Conservation (phyloP, 1,139 yeast genomes). For the Blastobotrys arbuscula region DNA sequence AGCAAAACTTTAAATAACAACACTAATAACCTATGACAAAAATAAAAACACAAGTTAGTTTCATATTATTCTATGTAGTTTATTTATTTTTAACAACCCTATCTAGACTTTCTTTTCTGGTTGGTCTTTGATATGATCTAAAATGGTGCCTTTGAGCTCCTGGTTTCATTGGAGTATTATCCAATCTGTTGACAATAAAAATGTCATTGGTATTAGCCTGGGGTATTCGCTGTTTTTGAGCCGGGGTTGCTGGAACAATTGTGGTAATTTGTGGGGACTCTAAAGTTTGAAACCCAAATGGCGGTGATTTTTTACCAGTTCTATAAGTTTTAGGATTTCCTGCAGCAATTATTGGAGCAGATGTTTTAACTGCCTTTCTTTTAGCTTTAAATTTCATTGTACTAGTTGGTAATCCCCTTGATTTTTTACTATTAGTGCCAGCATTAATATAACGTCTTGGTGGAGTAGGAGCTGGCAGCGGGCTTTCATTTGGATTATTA, state of each 20-base stretch:
- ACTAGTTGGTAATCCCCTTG: not conserved
- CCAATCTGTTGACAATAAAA: no score
- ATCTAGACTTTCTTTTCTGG: not conserved
- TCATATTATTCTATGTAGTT: not conserved
- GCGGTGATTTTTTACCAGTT: conserved; percentile 1
- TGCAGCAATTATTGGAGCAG: not conserved
- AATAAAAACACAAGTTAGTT: no score
- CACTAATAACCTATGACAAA: no score
- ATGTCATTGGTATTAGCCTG: no score
- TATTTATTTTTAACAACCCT: not conserved
- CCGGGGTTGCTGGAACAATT: not conserved
- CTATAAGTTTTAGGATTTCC: not conserved
- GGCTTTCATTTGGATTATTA: not conserved
- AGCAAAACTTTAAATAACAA: conserved; percentile 43
- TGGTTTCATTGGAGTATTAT: no score
- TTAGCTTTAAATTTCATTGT: not conserved
- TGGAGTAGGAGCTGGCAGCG: not conserved
- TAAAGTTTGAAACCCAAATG: not conserved
- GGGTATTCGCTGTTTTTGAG: no score
- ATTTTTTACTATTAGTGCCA: not conserved
- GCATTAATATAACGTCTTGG: not conserved
- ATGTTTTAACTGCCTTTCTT: not conserved
- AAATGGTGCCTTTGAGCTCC: not conserved
- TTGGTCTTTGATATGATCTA: not conserved
- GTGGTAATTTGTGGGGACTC: not conserved